Percentiles rank a stretch among this genome's conserved stretches.
Conservation (phyloP, 2,329 filamentous ascomycete genomes). For the Tympanopsis confertula region DNA sequence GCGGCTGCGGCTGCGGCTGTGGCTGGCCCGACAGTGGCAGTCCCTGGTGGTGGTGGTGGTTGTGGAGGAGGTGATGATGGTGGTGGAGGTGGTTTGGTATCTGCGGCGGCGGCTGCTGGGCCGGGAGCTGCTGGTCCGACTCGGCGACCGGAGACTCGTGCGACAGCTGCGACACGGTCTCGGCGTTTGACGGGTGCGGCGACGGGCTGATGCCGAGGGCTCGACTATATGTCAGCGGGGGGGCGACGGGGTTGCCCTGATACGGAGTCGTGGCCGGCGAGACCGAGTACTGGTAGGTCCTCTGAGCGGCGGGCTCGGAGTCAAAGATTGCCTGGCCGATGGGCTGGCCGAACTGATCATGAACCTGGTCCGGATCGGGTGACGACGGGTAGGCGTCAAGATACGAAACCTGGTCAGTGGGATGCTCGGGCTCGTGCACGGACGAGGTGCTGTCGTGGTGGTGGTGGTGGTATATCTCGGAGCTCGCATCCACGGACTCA, state of each 20-base stretch:
- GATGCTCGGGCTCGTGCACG: too few species aligned
- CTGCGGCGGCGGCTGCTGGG: conserved; percentile 25
- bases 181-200: conserved; percentile 34
- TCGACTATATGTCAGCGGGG: conserved; percentile 14
- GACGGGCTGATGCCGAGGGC: conserved; percentile 15
- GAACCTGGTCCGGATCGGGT: too few species aligned
- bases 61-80: background rate
- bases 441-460: too few species aligned
- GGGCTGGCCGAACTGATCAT: too few species aligned
- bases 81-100: conserved; percentile 16
- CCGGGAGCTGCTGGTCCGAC: conserved; percentile 28
- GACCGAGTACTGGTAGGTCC: too few species aligned
- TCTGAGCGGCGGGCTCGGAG: too few species aligned
- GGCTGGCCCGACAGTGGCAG: too few species aligned
- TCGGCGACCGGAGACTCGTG: conserved; percentile 45
- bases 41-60: background rate
- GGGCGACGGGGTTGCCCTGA: conserved; percentile 17
- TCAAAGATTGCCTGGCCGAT: too few species aligned
- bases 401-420: too few species aligned
- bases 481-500: too few species aligned
- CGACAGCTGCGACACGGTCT: conserved; percentile 51
- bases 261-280: conserved; percentile 21
- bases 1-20: background rate
- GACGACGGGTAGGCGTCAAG: too few species aligned
- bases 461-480: too few species aligned